phyloP scores from a whole-genome alignment of 2,329 filamentous ascomycete genomes.

The Xylariaceae sp. region DNA sequence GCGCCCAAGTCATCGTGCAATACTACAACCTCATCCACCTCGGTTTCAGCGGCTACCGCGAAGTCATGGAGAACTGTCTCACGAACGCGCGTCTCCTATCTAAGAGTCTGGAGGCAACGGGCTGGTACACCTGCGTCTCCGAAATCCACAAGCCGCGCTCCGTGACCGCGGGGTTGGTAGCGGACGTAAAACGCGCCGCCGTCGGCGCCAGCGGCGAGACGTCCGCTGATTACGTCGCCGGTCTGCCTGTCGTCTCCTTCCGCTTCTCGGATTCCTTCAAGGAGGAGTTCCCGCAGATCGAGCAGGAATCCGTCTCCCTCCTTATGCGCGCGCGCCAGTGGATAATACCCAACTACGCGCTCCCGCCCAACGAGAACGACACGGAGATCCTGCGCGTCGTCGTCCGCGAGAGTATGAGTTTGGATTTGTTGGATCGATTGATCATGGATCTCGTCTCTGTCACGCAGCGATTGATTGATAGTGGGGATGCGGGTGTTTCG shows the following conservation, averaged over 20 bases:
- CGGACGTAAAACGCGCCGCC: slow-evolving; percentile 35
- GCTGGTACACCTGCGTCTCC: slow-evolving; percentile 60
- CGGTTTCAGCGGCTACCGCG: slow-evolving; percentile 59
- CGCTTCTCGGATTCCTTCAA: slow-evolving; percentile 57
- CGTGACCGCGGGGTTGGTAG: slow-evolving; percentile 33
- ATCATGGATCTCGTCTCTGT: slow-evolving; percentile 56
- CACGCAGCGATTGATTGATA: slow-evolving; percentile 56
- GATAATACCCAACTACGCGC: slow-evolving; percentile 65
- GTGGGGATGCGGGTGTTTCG: slow-evolving; percentile 46
- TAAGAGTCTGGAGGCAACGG: slow-evolving; percentile 58
- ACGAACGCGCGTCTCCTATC: slow-evolving; percentile 59
- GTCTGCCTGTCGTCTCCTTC: slow-evolving; percentile 65
- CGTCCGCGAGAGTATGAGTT: slow-evolving; percentile 60
- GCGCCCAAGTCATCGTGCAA: slow-evolving; percentile 63
- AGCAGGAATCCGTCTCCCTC: slow-evolving; percentile 59
- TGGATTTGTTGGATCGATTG: slow-evolving; percentile 61
- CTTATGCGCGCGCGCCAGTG: slow-evolving; percentile 62
- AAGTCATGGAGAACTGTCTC: slow-evolving; percentile 62
- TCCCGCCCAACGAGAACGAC: slow-evolving; percentile 56
- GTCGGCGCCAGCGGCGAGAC: slow-evolving; percentile 43
- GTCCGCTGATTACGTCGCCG: slow-evolving; percentile 57
- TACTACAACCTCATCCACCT: slow-evolving; percentile 71
- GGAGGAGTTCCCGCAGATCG: slow-evolving; percentile 55
- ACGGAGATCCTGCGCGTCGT: slow-evolving; percentile 64
- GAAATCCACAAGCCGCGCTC: slow-evolving; percentile 57